Conservation (phyloP, 768 basidiomycete genomes). For the Rickenella mellea region DNA sequence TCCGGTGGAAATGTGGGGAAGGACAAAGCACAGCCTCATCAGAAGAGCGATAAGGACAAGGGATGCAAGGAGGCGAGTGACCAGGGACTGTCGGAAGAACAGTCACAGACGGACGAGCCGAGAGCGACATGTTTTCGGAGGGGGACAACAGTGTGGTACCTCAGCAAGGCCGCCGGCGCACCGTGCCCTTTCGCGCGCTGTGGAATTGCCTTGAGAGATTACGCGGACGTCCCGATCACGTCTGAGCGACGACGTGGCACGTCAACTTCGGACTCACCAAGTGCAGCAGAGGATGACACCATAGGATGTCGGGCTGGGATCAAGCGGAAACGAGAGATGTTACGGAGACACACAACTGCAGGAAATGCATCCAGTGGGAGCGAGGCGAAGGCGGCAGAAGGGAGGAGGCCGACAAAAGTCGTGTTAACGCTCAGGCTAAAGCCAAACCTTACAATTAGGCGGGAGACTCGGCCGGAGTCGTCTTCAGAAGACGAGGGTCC, state of each 20-base stretch:
- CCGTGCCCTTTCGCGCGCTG: conserved; percentile 68
- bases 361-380: conserved; percentile 21
- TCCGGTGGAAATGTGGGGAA: conserved; percentile 52
- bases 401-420: conserved; percentile 49
- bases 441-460: conserved; percentile 26
- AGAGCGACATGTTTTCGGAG: conserved; percentile 65
- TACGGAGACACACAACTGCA: conserved; percentile 21
- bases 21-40: conserved; percentile 17
- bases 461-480: neutral
- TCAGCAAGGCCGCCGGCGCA: conserved; percentile 64
- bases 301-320: no score
- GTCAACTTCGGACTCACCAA: no score
- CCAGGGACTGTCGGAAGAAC: no score
- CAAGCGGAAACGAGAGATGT: conserved; percentile 17
- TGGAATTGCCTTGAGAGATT: conserved; percentile 66
- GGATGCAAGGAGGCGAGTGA: neutral
- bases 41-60: conserved; percentile 25
- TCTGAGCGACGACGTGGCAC: no score
- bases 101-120: no score
- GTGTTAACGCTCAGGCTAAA: conserved; percentile 62
- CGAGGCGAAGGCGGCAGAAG: conserved; percentile 19
- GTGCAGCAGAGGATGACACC: no score
- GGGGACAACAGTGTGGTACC: conserved; percentile 76
- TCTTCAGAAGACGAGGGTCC: neutral
- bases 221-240: conserved; percentile 23